A percentile compares a stretch with the other conserved stretches of the same genome.
Conservation (phyloP, 805 yeast genomes). For the Myxozyma neotropica region DNA sequence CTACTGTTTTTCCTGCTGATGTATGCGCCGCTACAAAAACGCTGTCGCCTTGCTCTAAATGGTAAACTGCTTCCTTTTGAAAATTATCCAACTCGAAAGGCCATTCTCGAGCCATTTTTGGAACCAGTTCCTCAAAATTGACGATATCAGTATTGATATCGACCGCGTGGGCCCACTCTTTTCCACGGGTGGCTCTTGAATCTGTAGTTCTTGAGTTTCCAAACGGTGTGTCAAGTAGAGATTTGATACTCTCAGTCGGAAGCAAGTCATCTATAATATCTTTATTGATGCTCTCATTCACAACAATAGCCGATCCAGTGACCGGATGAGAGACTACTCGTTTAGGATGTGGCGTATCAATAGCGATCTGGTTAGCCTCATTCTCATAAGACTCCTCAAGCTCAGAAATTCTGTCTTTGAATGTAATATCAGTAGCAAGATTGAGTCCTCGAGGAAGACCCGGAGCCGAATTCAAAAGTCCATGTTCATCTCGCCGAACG, state of each 20-base stretch:
- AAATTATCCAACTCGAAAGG: constrained; percentile 93
- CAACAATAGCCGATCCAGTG: constrained; percentile 13
- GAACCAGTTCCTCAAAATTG: constrained; percentile 84
- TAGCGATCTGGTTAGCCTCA: background rate
- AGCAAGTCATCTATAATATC: constrained; percentile 50
- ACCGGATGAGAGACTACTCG: constrained; percentile 36
- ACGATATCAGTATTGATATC: constrained; percentile 81
- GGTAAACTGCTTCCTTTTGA: constrained; percentile 96
- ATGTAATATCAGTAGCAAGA: constrained; percentile 25
- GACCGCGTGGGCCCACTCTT: constrained; percentile 93
- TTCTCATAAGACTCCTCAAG: constrained; percentile 30
- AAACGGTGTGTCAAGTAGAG: constrained; percentile 22
- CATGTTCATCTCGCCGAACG: constrained; percentile 68
- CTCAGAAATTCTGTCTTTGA: constrained; percentile 23
- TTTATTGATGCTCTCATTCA: constrained; percentile 9
- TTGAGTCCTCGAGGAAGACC: constrained; percentile 76
- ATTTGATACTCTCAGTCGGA: constrained; percentile 46
- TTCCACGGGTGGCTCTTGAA: constrained; percentile 41
- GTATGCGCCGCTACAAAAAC: constrained; percentile 99
- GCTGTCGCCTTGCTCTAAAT: constrained; percentile 95
- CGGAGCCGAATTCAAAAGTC: constrained; percentile 80
- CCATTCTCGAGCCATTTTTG: constrained; percentile 91
- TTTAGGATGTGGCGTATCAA: constrained; percentile 4
- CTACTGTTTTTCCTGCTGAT: constrained; percentile 97
- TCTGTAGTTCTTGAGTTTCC: constrained; percentile 1